Evolutionary conservation across 2,329 filamentous ascomycete genomes (phyloP).

Genomic region (Geosmithia morbida): DNA sequence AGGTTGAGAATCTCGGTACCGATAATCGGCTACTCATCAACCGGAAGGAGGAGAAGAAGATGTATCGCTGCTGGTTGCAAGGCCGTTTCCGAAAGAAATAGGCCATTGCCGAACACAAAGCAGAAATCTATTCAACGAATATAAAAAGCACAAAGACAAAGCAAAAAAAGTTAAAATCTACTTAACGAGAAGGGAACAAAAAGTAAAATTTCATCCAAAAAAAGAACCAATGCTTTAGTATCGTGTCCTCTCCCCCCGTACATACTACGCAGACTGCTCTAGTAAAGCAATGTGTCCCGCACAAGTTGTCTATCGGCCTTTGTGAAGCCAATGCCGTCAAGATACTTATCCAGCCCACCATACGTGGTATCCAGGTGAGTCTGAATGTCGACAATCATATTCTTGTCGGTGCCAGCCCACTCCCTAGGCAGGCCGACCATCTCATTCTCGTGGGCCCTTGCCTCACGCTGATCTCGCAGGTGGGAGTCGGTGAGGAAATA

Average conservation of each 20-base stretch:
- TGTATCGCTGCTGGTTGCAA: conserved; percentile 97
- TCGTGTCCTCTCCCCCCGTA: neutral
- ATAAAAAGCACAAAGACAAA: neutral
- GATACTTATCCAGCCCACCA: conserved; percentile 52
- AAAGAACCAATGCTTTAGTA: no score
- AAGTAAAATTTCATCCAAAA: neutral
- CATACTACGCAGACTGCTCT: conserved; percentile 3
- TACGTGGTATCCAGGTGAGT: conserved; percentile 45
- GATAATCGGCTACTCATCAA: conserved; percentile 89
- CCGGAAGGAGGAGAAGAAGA: conserved; percentile 78
- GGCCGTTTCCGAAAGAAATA: conserved; percentile 62
- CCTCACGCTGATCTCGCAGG: conserved; percentile 37
- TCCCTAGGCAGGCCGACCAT: conserved; percentile 59
- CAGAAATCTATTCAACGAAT: neutral
- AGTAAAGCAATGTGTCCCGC: conserved; percentile 26
- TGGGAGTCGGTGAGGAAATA: conserved; percentile 51
- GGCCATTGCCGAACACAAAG: conserved; percentile 7
- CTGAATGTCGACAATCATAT: conserved; percentile 47
- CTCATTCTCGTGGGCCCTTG: conserved; percentile 52
- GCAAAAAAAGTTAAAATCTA: conserved; percentile 1
- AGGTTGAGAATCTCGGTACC: conserved; percentile 64
- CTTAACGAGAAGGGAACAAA: neutral
- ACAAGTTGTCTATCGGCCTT: conserved; percentile 23
- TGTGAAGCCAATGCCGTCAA: conserved; percentile 46
- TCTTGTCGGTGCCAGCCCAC: conserved; percentile 51